Evolutionary conservation across 371 early-diverging fungal species (phyloP).

Genomic region (Mycotypha africana): DNA sequence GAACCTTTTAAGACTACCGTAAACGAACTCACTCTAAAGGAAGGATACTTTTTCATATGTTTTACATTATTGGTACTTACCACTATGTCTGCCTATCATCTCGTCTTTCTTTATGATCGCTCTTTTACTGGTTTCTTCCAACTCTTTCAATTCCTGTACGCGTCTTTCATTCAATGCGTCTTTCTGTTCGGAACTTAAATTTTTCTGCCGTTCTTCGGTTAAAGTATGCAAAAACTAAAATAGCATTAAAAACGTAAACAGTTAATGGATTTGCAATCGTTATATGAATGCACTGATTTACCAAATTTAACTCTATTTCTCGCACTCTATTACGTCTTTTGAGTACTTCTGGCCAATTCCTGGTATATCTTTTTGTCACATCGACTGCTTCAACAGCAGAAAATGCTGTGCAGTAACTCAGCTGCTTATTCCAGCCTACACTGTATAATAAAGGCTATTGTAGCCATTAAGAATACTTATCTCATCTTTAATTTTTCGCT

Average conservation of each 20-base stretch:
- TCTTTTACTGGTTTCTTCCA: slow-evolving; percentile 24
- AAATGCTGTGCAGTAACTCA: slow-evolving; percentile 56
- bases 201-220: slow-evolving; percentile 17
- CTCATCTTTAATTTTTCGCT: neutral
- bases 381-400: slow-evolving; percentile 56
- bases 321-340: slow-evolving; percentile 43
- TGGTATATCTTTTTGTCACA: slow-evolving; percentile 55
- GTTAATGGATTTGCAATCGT: too few species aligned
- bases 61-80: slow-evolving; percentile 5
- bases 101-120: slow-evolving; percentile 23
- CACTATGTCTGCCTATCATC: slow-evolving; percentile 48
- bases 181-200: too few species aligned
- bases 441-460: slow-evolving; percentile 55
- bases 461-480: too few species aligned
- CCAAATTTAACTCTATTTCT: slow-evolving; percentile 39
- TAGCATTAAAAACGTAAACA: too few species aligned
- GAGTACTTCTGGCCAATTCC: slow-evolving; percentile 36
- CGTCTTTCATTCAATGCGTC: slow-evolving; percentile 18
- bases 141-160: slow-evolving; percentile 35
- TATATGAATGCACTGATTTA: too few species aligned
- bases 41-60: too few species aligned
- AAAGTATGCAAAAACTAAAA: slow-evolving; percentile 4
- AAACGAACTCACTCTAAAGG: too few species aligned
- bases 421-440: slow-evolving; percentile 71
- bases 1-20: slow-evolving; percentile 40